Evolutionary conservation across 2,329 filamentous ascomycete genomes (phyloP).

Genomic region (Penicillium corylophilum): DNA sequence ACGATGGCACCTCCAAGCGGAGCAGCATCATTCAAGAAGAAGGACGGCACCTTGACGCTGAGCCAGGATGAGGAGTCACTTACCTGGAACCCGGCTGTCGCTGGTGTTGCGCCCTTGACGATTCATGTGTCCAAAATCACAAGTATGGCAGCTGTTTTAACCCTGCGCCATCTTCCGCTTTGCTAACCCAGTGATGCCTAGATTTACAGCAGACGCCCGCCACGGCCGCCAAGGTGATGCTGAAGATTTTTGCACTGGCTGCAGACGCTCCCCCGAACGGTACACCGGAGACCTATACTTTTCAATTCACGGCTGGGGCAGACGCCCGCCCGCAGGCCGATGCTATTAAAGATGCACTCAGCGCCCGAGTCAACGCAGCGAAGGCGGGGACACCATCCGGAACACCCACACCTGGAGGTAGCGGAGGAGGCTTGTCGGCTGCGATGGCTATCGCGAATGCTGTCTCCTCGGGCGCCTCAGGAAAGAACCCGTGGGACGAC

Average conservation of each 20-base stretch:
- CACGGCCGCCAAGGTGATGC: slow-evolving; percentile 82
- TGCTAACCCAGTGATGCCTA: slow-evolving; percentile 35
- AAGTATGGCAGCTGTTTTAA: slow-evolving; percentile 56
- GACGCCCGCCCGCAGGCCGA: slow-evolving; percentile 82
- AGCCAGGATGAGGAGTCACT: slow-evolving; percentile 71
- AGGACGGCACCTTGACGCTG: slow-evolving; percentile 80
- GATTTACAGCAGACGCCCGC: slow-evolving; percentile 95
- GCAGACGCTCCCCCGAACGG: slow-evolving; percentile 36
- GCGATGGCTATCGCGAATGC: slow-evolving; percentile 78
- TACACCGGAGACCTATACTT: slow-evolving; percentile 68
- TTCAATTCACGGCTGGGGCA: slow-evolving; percentile 78
- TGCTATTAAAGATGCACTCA: slow-evolving; percentile 76
- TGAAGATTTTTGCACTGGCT: slow-evolving; percentile 81
- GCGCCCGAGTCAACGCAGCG: slow-evolving; percentile 68
- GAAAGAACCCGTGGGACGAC: slow-evolving; percentile 69
- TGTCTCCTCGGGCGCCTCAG: slow-evolving; percentile 50
- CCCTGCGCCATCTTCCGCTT: background rate
- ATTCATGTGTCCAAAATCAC: slow-evolving; percentile 75
- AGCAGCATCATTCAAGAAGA: slow-evolving; percentile 86
- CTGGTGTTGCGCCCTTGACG: slow-evolving; percentile 62
- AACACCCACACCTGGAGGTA: slow-evolving; percentile 35
- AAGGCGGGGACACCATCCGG: slow-evolving; percentile 53
- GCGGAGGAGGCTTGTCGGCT: slow-evolving; percentile 55
- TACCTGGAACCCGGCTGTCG: slow-evolving; percentile 73
- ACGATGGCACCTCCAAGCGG: slow-evolving; percentile 57